Conservation (phyloP, 305 asterid genomes). For the Withania somnifera region DNA sequence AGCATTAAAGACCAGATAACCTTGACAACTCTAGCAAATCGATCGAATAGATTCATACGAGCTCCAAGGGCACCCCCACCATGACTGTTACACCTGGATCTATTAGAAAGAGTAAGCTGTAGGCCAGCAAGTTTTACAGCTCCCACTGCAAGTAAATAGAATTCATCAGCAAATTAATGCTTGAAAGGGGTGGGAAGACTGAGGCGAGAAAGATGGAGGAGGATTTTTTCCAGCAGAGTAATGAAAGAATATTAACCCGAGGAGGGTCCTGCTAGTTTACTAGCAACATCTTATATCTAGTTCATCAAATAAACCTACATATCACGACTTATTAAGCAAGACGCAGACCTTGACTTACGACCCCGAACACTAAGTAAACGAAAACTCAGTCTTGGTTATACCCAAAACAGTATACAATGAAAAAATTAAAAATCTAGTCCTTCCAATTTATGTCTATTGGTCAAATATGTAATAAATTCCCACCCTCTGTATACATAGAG, state of each 20-base stretch:
- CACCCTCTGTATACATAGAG: background rate
- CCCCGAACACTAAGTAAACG: background rate
- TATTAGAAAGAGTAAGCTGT: background rate
- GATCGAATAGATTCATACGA: slow-evolving; percentile 13
- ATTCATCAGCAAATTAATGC: background rate
- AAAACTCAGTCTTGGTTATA: background rate
- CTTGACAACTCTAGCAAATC: slow-evolving; percentile 23
- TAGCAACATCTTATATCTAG: background rate
- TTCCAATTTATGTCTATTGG: background rate
- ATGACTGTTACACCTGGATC: slow-evolving; percentile 3
- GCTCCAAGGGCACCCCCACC: slow-evolving; percentile 15
- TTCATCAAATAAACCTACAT: background rate
- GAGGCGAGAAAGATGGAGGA: background rate
- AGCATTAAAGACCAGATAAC: slow-evolving; percentile 5
- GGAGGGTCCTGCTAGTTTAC: background rate
- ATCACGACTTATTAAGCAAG: background rate
- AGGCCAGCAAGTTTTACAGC: slow-evolving; percentile 3
- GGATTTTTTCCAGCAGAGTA: background rate
- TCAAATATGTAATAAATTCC: background rate
- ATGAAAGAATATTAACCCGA: background rate
- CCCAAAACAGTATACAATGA: background rate
- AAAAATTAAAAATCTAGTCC: background rate
- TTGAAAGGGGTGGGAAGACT: background rate
- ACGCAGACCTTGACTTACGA: background rate
- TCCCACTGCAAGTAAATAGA: slow-evolving; percentile 10